A percentile compares a stretch with the other conserved stretches of the same genome.
phyloP scores from a whole-genome alignment of 495 filamentous ascomycete species.

The Aspergillus olivimuriae region DNA sequence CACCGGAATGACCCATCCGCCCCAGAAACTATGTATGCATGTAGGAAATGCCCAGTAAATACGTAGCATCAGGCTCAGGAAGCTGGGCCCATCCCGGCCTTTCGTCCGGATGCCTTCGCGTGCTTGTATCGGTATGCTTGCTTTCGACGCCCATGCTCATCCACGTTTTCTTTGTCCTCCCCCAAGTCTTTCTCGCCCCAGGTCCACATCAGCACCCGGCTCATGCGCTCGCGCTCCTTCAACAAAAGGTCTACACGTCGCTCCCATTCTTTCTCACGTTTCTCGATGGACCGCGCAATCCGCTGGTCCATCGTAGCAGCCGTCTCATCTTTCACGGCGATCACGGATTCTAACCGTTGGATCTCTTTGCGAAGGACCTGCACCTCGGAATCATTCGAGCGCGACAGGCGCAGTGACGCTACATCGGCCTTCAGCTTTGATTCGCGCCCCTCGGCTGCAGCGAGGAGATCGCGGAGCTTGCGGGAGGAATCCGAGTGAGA shows the following conservation, averaged over 20 bases:
- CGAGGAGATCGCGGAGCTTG: slow-evolving; percentile 33
- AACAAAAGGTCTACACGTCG: slow-evolving; percentile 46
- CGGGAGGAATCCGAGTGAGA: slow-evolving; percentile 39
- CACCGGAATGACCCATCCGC: no score
- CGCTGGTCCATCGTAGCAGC: slow-evolving; percentile 33
- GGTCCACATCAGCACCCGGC: slow-evolving; percentile 40
- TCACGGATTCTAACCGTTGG: slow-evolving; percentile 26
- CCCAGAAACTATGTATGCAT: no score
- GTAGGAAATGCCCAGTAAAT: no score
- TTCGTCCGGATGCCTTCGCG: no score
- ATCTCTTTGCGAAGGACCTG: slow-evolving; percentile 28
- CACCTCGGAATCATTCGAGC: slow-evolving; percentile 20
- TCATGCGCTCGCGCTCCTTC: slow-evolving; percentile 50
- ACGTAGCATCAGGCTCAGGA: no score
- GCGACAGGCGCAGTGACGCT: slow-evolving; percentile 19
- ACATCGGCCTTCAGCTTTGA: slow-evolving; percentile 34
- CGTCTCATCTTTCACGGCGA: slow-evolving; percentile 38
- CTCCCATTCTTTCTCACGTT: slow-evolving; percentile 47
- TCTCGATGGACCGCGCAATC: slow-evolving; percentile 39
- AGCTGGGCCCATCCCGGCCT: no score
- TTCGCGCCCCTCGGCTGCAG: slow-evolving; percentile 39
- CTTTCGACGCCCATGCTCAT: slow-evolving; percentile 20
- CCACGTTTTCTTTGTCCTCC: slow-evolving; percentile 22
- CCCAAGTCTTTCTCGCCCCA: slow-evolving; percentile 48
- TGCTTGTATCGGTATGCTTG: slow-evolving; percentile 46